Base-by-base conservation (phyloP, 805 yeast genomes). In the Jamesozyma piceae region DNA sequence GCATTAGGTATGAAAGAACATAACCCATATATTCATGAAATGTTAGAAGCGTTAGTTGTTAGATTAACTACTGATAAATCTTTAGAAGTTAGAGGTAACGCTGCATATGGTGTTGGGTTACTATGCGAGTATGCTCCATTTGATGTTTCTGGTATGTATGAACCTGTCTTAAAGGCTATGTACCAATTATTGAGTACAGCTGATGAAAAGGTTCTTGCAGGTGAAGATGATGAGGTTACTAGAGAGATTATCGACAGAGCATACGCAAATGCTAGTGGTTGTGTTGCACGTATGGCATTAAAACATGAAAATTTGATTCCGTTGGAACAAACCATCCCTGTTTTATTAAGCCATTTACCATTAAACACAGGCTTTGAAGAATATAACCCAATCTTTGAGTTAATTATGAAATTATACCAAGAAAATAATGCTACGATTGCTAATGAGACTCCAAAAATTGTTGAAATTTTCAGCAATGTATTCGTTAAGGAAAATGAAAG, bases 71-170 rank as follows among this genome's bases (percentile, higher is more conserved):
- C 78, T 57, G 88, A 83, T 60, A 77, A 77, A 56, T 82, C 92
- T 14, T 70, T 84, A 49, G 95, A 87, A 59, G 97, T 87, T 45
- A 82, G 90, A 66, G 89, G 95, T 54, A 85, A 88, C 54, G 90
- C 97, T 41, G 96, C 97, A 15, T 92, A 87, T 62, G 98, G 97
- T 71, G 78, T 85, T 52, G 98, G 98, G 54, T 65, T 88, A 47
- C 65, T 88, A 47, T 63, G 74, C 38, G 68, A 71, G 54, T 54
- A 73, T 44, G 68, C 80, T 24, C 47, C 63, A 15, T 65, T 65
- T 43, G 84, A 80, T 54, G 72, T 81, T 50, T 67, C 82, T 32
- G 63, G 79, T 31, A 68, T 75, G 37, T 90, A 80, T 66, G 80
- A 78, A 49, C 70, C 77, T 38, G 76, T 90, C 44, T 73, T 92